A percentile compares a stretch with the other conserved stretches of the same genome.
Evolutionary conservation across 257 asterid species (phyloP).

Genomic region (Solanum pinnatisectum): DNA sequence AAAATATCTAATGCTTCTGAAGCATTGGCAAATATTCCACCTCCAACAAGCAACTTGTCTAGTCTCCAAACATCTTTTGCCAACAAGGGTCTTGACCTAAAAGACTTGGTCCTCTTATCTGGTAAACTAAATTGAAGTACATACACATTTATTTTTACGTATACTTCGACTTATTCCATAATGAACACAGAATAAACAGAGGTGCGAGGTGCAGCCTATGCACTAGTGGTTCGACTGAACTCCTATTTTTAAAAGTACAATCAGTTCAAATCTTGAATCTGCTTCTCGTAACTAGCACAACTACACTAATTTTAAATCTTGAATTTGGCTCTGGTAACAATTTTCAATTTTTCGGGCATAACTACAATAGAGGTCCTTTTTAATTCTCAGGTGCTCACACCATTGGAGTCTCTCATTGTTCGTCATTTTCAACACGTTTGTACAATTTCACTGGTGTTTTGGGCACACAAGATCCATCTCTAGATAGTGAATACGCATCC

Average conservation of each 20-base stretch:
- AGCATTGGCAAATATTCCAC: constrained; percentile 40
- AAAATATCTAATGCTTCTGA: constrained; percentile 14
- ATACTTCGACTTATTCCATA: too few species aligned
- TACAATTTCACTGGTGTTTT: constrained; percentile 16
- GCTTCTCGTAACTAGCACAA: neutral
- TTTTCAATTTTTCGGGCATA: neutral
- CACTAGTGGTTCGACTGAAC: neutral
- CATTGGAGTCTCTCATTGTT: constrained; percentile 48
- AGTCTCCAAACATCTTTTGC: constrained; percentile 33
- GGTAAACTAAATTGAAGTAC: constrained; percentile 7
- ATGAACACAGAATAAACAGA: too few species aligned
- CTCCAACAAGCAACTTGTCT: constrained; percentile 44
- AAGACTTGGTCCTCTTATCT: constrained; percentile 40
- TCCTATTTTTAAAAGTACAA: neutral
- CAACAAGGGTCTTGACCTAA: constrained; percentile 30
- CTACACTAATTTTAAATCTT: neutral
- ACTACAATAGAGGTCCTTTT: neutral
- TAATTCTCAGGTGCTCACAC: constrained; percentile 41
- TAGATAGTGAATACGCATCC: constrained; percentile 24
- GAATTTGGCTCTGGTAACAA: neutral
- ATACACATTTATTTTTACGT: too few species aligned
- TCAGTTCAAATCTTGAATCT: neutral
- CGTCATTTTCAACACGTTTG: constrained; percentile 38
- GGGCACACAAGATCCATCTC: neutral
- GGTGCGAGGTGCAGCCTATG: neutral